Base-by-base conservation (phyloP, 257 asterid genomes). In the Solanum paucissectum region DNA sequence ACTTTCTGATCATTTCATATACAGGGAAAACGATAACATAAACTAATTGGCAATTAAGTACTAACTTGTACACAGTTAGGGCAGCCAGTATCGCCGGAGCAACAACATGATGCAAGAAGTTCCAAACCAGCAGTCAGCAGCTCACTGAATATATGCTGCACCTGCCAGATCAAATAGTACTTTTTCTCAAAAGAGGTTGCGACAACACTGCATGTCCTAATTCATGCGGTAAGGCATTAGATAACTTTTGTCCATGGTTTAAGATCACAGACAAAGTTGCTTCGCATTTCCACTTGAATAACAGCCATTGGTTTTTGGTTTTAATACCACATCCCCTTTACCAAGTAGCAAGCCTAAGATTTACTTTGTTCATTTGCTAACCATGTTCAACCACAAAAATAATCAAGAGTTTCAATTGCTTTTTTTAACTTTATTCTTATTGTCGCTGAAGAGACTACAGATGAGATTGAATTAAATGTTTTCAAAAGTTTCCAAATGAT, bases 1-100 rank as follows among this genome's bases (percentile, higher is more conserved):
- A 72, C 44, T 81, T 82, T 79, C 10, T 9, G 20, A 82, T 82
- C 69, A 10, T 49, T 74, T 82, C 86, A 46, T 55, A 46, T 33
- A 46, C 71, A 68, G 36, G 86, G 58, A 89, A 34, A 71, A 37
- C 29, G 21, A 29, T n/a, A 84, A 62, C 12, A 29, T n/a, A 68
- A 75, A 25, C 9, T 71, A 29, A 69, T 42, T 20, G 64, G 18
- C 13, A 33, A 84, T 36, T 14, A 40, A 71, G 42, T 71, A 90
- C 95, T 82, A 88, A 95, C 98, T 88, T 97, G 99, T 38, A 93
- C 93, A 89, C 99, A 97, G 74, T 92, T 95, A 9, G 98, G 99
- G 92, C 99, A 96, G 84, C 98, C 99, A 23, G 93, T 89, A 86
- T 94, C 98, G 68, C 92, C 96, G 3, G 94, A 87, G 95, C 99